Evolutionary conservation across 805 yeast genomes (phyloP).

Genomic region (Myxozyma neotropica): DNA sequence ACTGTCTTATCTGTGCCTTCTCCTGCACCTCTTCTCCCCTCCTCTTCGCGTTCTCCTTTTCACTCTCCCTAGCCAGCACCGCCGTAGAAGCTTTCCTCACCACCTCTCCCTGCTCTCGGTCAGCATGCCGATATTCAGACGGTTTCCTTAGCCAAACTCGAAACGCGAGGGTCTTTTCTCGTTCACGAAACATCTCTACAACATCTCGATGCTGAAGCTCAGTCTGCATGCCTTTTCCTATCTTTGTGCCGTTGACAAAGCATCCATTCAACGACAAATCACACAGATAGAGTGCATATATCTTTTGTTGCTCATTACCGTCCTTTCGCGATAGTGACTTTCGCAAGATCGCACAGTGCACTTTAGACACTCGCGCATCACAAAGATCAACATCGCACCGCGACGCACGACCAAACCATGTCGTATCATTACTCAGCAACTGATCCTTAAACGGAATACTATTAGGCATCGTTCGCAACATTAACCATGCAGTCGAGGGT

Average conservation of each 20-base stretch:
- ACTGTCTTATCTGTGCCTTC: not conserved
- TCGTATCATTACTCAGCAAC: constrained; percentile 65
- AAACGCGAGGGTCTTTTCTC: constrained; percentile 16
- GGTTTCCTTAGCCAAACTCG: constrained; percentile 12
- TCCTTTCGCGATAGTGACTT: not conserved
- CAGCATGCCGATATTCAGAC: constrained; percentile 3
- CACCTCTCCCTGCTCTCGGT: constrained; percentile 6
- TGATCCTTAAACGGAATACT: constrained; percentile 54
- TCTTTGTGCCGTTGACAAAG: constrained; percentile 46
- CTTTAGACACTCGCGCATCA: constrained; percentile 79
- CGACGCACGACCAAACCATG: constrained; percentile 71
- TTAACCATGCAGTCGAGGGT: constrained; percentile 66
- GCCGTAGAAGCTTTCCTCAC: not conserved
- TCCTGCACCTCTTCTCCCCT: not conserved
- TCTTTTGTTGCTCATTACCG: not conserved
- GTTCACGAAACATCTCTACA: constrained; percentile 19
- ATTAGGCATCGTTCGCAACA: constrained; percentile 55
- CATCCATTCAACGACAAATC: constrained; percentile 84
- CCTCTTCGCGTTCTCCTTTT: not conserved
- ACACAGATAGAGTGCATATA: constrained; percentile 61
- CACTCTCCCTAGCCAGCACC: constrained; percentile 1
- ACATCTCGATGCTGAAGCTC: constrained; percentile 33
- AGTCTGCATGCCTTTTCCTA: constrained; percentile 47
- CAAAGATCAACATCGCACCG: constrained; percentile 55
- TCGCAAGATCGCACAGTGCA: constrained; percentile 74